phyloP scores from a whole-genome alignment of 345 rosid species.

The Populus davidiana region DNA sequence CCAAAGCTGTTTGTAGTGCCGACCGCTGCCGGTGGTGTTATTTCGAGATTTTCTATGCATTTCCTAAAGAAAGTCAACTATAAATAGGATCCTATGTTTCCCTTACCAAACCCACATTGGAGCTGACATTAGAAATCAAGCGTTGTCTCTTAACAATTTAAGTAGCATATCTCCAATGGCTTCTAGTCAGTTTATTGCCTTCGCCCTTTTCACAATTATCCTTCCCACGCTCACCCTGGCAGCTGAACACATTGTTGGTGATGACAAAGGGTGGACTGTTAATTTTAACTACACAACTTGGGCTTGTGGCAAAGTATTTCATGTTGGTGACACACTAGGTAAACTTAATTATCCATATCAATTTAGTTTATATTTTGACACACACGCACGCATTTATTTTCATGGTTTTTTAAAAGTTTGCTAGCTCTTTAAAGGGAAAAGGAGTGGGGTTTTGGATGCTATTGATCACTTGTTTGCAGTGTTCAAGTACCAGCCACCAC shows the following conservation, averaged over 20 bases:
- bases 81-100: constrained; percentile 10
- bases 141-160: neutral
- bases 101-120: neutral
- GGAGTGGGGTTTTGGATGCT: neutral
- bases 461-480: constrained; percentile 19
- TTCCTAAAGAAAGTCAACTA: neutral
- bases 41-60: neutral
- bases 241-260: constrained; percentile 32
- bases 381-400: neutral
- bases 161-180: constrained; percentile 22
- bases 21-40: neutral
- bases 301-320: constrained; percentile 32
- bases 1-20: neutral
- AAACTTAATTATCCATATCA: neutral
- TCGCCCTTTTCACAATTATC: constrained; percentile 20
- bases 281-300: constrained; percentile 26
- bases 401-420: neutral
- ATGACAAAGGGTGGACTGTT: constrained; percentile 24
- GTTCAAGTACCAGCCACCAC: constrained; percentile 27
- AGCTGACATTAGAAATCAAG: neutral
- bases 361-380: neutral
- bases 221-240: constrained; percentile 30
- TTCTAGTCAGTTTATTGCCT: constrained; percentile 1
- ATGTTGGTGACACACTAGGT: constrained; percentile 37
- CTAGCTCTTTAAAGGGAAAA: neutral